These are phyloP conservation scores for Boletus patriciae DNA, from an alignment of 768 basidiomycete genomes.

Conservation along the genomic window DNA sequence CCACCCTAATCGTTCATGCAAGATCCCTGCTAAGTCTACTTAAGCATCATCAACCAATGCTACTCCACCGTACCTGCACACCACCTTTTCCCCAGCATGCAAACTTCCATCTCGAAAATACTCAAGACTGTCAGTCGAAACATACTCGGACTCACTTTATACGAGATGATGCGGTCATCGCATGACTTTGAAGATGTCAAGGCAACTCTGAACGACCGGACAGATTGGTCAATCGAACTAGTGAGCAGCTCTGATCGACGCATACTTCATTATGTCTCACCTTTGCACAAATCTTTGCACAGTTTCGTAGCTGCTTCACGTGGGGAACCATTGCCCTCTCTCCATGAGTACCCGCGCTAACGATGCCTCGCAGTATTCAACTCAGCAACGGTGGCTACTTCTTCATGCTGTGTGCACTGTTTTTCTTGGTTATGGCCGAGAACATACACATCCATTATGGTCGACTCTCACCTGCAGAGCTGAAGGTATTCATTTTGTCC, in stretches of 20 bases:
- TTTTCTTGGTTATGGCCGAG: slow-evolving; percentile 22
- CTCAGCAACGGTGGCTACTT: slow-evolving; percentile 4
- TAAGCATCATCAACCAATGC: neutral
- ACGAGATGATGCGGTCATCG: slow-evolving; percentile 18
- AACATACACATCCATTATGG: slow-evolving; percentile 19
- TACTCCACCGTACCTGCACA: neutral
- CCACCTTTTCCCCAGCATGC: slow-evolving; percentile 10
- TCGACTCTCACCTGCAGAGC: slow-evolving; percentile 22
- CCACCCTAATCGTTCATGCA: too few species aligned
- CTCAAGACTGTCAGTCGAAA: neutral
- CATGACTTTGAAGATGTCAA: slow-evolving; percentile 25
- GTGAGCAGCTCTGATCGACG: slow-evolving; percentile 5
- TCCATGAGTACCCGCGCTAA: neutral
- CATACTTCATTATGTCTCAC: neutral
- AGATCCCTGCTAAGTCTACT: too few species aligned
- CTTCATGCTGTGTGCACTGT: slow-evolving; percentile 15
- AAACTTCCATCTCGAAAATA: neutral
- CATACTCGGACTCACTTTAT: slow-evolving; percentile 15
- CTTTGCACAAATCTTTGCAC: neutral
- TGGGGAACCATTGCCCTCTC: neutral
- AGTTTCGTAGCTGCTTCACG: slow-evolving; percentile 20
- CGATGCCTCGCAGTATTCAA: slow-evolving; percentile 17
- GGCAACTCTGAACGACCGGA: slow-evolving; percentile 13
- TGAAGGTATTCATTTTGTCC: slow-evolving; percentile 20
- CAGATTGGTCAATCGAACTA: slow-evolving; percentile 23